Conservation (phyloP, 257 asterid genomes). For the Forsythia suspensa region DNA sequence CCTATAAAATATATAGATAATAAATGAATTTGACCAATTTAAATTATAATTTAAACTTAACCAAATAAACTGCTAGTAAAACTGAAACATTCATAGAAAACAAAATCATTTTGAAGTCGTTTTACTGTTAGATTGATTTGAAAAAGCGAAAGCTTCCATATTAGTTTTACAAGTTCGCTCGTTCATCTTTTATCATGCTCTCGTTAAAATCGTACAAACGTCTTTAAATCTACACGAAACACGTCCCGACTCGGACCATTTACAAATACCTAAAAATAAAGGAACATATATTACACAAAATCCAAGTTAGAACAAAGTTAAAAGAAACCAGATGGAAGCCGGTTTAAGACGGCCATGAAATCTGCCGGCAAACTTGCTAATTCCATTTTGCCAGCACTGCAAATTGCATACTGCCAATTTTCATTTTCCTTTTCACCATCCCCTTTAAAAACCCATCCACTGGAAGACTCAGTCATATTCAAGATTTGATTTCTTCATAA, state of each 20-base stretch:
- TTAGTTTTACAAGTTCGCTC: too few species aligned
- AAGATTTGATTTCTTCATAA: slow-evolving; percentile 5
- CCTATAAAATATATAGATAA: too few species aligned
- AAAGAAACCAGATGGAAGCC: slow-evolving; percentile 41
- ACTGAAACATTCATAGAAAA: too few species aligned
- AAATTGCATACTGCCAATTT: not conserved
- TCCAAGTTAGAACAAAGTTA: slow-evolving; percentile 38
- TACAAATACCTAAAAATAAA: slow-evolving; percentile 14
- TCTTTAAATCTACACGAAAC: not conserved
- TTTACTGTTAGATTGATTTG: too few species aligned
- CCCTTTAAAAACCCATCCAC: slow-evolving; percentile 54
- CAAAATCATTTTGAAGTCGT: too few species aligned
- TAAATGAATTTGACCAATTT: too few species aligned
- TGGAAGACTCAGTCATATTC: slow-evolving; percentile 60
- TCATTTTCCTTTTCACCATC: not conserved
- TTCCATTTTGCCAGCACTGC: slow-evolving; percentile 40
- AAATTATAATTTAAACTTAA: too few species aligned
- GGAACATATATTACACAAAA: slow-evolving; percentile 27
- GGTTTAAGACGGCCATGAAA: slow-evolving; percentile 12
- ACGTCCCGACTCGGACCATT: not conserved
- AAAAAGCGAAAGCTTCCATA: too few species aligned
- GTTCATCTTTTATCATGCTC: too few species aligned
- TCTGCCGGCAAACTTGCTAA: not conserved
- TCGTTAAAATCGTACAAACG: not conserved
- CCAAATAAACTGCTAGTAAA: too few species aligned